Evolutionary conservation across 192 early-diverging fungal genomes (phyloP).

Genomic region (Podila epigama): DNA sequence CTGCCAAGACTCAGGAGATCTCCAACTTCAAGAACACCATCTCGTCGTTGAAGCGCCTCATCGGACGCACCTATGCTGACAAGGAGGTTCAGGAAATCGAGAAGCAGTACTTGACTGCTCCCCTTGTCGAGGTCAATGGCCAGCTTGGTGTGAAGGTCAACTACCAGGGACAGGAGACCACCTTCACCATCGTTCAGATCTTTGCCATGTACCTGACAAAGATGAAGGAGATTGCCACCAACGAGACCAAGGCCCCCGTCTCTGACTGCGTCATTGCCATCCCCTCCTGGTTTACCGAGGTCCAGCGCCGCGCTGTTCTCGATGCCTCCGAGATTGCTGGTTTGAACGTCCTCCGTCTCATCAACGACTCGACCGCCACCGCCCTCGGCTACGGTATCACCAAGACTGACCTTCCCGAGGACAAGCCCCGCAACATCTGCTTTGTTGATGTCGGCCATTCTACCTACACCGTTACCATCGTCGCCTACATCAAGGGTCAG

Average conservation of each 20-base stretch:
- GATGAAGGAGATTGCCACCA: conserved; percentile 88
- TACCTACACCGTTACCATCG: conserved; percentile 83
- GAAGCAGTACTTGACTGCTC: conserved; percentile 82
- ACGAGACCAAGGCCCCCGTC: conserved; percentile 84
- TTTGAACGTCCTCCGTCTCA: conserved; percentile 88
- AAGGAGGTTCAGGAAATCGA: conserved; percentile 86
- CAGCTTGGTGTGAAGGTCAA: conserved; percentile 87
- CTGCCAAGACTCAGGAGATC: conserved; percentile 95
- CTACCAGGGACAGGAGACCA: conserved; percentile 78
- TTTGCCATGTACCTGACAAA: conserved; percentile 95
- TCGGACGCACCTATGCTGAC: conserved; percentile 87
- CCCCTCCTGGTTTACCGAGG: conserved; percentile 95
- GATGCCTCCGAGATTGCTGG: conserved; percentile 92
- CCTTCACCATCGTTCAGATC: conserved; percentile 90
- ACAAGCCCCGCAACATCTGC: conserved; percentile 88
- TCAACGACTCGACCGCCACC: conserved; percentile 95
- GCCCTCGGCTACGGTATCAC: conserved; percentile 99
- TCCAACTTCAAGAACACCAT: conserved; percentile 99
- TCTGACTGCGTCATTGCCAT: conserved; percentile 95
- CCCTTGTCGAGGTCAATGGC: conserved; percentile 81
- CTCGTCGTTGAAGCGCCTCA: conserved; percentile 87
- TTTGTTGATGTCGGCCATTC: conserved; percentile 97
- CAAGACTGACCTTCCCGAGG: conserved; percentile 96
- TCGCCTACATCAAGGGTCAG: conserved; percentile 96
- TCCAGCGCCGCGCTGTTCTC: conserved; percentile 88